Base-by-base conservation (phyloP, 345 rosid genomes). In the Pseudoturritis turrita region DNA sequence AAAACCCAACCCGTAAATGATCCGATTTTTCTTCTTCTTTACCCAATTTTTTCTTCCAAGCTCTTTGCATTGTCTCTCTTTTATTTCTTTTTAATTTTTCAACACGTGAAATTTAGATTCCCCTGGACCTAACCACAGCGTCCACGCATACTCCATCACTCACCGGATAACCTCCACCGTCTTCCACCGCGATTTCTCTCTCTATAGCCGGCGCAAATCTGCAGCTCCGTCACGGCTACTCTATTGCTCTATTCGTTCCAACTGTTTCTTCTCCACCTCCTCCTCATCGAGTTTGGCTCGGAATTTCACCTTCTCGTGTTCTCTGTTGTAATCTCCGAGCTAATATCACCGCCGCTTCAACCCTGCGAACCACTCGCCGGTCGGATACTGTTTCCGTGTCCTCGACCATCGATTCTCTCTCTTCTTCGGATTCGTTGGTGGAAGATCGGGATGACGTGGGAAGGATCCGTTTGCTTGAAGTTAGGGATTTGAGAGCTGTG, bases 401-500 rank as follows among this genome's bases (percentile, higher is more conserved):
- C 12, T 37, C 65, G 18, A 11, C 73, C 47, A 70, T 78, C n/a
- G 75, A 81, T 52, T 68, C 82, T 2, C 59, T 71, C 6, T 73
- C 58, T 4, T 64, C 75, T 23, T 60, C 83, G 11, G 75, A 53
- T 57, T 60, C 76, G 36, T 53, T 78, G 62, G 41, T 54, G 50
- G 50, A 68, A 21, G 70, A 62, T 12, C 77, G 80, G 5, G 55
- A 71, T 46, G 60, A 55, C 31, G 56, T 22, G 51, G 77, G 75
- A 19, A 81, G 79, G 77, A 72, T 58, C 58, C 96, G 90, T 45
- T 86, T 95, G 63, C 96, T 96, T 10, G 86, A 88, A 56, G 97
- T 92, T 79, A 86, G 71, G 59, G 92, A 80, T 72, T 80, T 96
- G 79, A 92, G 83, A 31, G 98, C 96, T 1, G 94, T 85, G 52